Conservation (phyloP, 345 rosid species). For the Gossypium herbaceum region DNA sequence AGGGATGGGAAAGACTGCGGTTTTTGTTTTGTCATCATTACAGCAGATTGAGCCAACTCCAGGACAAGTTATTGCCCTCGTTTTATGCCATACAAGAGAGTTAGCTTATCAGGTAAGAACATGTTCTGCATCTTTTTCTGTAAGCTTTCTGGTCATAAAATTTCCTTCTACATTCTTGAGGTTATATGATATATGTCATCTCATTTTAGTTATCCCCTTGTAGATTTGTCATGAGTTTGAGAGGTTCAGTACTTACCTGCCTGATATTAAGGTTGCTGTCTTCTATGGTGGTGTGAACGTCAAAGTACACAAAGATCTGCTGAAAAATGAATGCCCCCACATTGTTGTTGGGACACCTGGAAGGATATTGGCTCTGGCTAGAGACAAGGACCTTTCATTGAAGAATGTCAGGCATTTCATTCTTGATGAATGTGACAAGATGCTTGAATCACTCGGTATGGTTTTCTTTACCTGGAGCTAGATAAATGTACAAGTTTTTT, state of each 20-base stretch:
- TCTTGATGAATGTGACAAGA: conserved; percentile 98
- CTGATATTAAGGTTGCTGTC: conserved; percentile 90
- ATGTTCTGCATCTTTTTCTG: background rate
- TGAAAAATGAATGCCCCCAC: conserved; percentile 98
- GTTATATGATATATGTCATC: background rate
- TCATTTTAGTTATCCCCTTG: background rate
- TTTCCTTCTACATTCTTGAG: background rate
- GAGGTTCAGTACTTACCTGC: conserved; percentile 93
- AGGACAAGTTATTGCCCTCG: conserved; percentile 93
- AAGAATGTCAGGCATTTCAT: conserved; percentile 99
- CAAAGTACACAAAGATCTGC: conserved; percentile 79
- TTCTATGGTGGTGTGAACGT: conserved; percentile 95
- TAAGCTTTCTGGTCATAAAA: background rate
- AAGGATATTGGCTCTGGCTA: conserved; percentile 78
- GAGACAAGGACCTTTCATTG: conserved; percentile 94
- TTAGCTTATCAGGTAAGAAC: conserved; percentile 82
- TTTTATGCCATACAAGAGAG: conserved; percentile 94
- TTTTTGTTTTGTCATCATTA: conserved; percentile 79
- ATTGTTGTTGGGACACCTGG: conserved; percentile 99
- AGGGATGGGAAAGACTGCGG: conserved; percentile 99
- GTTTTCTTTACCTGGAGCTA: background rate
- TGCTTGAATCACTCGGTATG: conserved; percentile 98
- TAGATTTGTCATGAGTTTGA: conserved; percentile 95
- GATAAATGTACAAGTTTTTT: background rate
- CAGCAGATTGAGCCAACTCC: conserved; percentile 91